Percentiles rank a stretch among this genome's conserved stretches.
phyloP scores from a whole-genome alignment of 371 early-diverging fungal genomes.

The Lichtheimia ornata region DNA sequence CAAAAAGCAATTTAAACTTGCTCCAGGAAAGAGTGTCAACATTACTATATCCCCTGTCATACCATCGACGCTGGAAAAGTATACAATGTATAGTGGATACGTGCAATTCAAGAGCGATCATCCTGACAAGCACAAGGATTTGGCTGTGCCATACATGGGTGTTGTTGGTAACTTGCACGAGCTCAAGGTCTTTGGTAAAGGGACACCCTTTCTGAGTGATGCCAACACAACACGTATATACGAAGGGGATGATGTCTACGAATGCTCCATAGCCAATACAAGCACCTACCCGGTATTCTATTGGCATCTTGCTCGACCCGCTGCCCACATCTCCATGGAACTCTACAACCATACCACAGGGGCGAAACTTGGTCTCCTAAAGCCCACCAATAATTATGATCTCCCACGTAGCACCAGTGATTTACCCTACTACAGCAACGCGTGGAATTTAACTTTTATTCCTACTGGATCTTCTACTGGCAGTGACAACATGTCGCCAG shows the following conservation, averaged over 20 bases:
- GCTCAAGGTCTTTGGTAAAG: slow-evolving; percentile 45
- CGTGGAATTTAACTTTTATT: too few species aligned
- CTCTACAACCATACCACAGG: too few species aligned
- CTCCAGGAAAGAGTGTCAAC: slow-evolving; percentile 29
- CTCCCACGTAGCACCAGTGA: too few species aligned
- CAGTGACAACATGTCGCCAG: too few species aligned
- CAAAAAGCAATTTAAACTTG: slow-evolving; percentile 24
- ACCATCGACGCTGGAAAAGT: slow-evolving; percentile 1
- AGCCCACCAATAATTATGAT: too few species aligned
- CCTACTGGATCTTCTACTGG: too few species aligned
- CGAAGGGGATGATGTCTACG: slow-evolving; percentile 6
- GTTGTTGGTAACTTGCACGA: slow-evolving; percentile 47
- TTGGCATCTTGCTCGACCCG: too few species aligned
- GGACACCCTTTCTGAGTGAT: slow-evolving; percentile 5
- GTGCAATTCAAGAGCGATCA: slow-evolving; percentile 18
- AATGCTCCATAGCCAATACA: neutral
- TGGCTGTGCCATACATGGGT: slow-evolving; percentile 59
- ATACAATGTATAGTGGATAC: slow-evolving; percentile 47
- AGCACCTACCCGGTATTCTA: too few species aligned
- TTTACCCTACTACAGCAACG: too few species aligned
- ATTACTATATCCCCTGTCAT: slow-evolving; percentile 3
- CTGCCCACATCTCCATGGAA: too few species aligned
- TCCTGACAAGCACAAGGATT: neutral
- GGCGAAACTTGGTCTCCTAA: too few species aligned
- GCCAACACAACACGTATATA: neutral